phyloP scores from a whole-genome alignment of 2,329 filamentous ascomycete genomes.

The Trichophyton equinum region DNA sequence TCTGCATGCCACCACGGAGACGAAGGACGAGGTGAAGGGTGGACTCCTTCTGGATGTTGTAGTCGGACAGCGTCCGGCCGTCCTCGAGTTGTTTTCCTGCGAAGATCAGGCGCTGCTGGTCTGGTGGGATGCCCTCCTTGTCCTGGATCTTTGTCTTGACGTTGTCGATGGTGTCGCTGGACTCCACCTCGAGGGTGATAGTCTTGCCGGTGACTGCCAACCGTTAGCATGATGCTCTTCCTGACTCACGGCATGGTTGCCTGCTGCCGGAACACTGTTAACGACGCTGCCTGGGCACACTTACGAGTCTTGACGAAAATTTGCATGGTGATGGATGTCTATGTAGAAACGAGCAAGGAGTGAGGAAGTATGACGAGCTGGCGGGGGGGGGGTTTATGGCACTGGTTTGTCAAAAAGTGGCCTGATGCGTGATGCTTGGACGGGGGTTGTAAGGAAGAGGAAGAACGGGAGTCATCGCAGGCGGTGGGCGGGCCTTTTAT shows the following conservation, averaged over 20 bases:
- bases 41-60: slow-evolving; percentile 49
- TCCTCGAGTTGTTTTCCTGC: slow-evolving; percentile 48
- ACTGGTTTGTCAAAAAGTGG: background rate
- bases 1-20: slow-evolving; percentile 52
- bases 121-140: slow-evolving; percentile 47
- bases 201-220: slow-evolving; percentile 47
- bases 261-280: too few relatives aligned
- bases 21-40: slow-evolving; percentile 65
- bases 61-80: slow-evolving; percentile 43
- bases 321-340: slow-evolving; percentile 55
- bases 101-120: slow-evolving; percentile 48
- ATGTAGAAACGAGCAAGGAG: background rate
- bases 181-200: slow-evolving; percentile 41
- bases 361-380: slow-evolving; percentile 6
- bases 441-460: slow-evolving; percentile 8
- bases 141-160: slow-evolving; percentile 49
- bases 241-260: too few relatives aligned
- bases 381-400: slow-evolving; percentile 5
- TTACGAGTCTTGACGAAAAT: slow-evolving; percentile 96
- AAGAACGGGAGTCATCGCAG: slow-evolving; percentile 12
- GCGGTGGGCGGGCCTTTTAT: slow-evolving; percentile 14
- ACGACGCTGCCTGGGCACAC: slow-evolving; percentile 27
- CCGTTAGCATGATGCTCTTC: background rate
- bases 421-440: background rate
- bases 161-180: slow-evolving; percentile 39